Evolutionary conservation across 2,329 filamentous ascomycete species (phyloP).

Genomic region (Venturia nashicola): DNA sequence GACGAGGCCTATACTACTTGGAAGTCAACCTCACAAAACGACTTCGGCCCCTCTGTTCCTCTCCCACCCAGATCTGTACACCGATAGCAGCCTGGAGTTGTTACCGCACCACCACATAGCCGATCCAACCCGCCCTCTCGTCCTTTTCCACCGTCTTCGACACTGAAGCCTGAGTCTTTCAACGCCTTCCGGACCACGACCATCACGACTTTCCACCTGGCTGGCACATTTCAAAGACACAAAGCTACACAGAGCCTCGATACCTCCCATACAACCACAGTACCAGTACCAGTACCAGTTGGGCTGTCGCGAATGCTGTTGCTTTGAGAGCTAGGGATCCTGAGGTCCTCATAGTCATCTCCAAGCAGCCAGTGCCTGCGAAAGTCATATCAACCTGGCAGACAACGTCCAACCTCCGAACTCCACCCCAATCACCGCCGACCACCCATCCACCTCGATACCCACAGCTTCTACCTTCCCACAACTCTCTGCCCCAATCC

Average conservation of each 20-base stretch:
- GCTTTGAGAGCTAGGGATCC: conserved; percentile 5
- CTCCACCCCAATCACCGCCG: conserved; percentile 46
- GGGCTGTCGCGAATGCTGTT: conserved; percentile 7
- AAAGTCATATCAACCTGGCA: conserved; percentile 47
- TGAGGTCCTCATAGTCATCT: background rate
- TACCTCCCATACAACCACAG: background rate
- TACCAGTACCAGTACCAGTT: background rate
- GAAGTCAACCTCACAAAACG: background rate
- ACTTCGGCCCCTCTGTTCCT: background rate
- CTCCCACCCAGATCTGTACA: background rate
- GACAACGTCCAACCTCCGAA: conserved; percentile 54
- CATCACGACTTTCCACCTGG: background rate
- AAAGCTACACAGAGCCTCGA: background rate
- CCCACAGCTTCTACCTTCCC: conserved; percentile 13
- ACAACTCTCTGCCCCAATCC: conserved; percentile 15
- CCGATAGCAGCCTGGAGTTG: background rate
- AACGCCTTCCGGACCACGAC: background rate
- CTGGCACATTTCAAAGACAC: background rate
- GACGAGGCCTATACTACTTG: background rate
- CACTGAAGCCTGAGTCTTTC: background rate
- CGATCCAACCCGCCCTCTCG: background rate
- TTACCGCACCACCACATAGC: background rate
- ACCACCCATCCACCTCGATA: background rate
- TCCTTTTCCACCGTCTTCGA: background rate
- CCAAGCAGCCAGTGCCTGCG: background rate